Conservation (phyloP, 257 asterid species). For the Echium plantagineum region DNA sequence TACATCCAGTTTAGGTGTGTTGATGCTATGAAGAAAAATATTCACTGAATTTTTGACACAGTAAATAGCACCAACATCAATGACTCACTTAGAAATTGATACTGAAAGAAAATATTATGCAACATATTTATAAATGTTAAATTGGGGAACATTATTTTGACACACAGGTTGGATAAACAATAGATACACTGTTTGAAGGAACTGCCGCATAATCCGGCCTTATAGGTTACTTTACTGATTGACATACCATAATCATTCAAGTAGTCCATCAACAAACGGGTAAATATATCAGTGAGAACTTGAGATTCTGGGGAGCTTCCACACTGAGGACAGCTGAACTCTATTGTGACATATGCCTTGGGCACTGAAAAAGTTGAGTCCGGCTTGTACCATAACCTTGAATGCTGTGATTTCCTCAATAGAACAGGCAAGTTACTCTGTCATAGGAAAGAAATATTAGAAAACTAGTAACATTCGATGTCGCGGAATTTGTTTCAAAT, state of each 20-base stretch:
- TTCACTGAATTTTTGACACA: background rate
- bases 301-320: conserved; percentile 80
- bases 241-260: conserved; percentile 84
- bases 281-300: conserved; percentile 75
- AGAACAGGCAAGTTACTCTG: conserved; percentile 61
- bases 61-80: background rate
- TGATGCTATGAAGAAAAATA: background rate
- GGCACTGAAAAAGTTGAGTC: conserved; percentile 77
- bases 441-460: conserved; percentile 20
- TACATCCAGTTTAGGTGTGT: background rate
- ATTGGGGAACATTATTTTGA: background rate
- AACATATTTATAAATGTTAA: background rate
- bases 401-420: conserved; percentile 65
- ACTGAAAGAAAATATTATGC: background rate
- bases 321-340: conserved; percentile 77
- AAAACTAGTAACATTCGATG: conserved; percentile 13
- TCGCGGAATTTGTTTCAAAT: conserved; percentile 9
- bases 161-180: background rate
- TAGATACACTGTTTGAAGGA: background rate
- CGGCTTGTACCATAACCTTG: conserved; percentile 95
- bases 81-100: background rate
- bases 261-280: conserved; percentile 88
- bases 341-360: conserved; percentile 76
- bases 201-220: background rate
- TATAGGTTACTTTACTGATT: background rate